Evolutionary conservation across 108 stramenopile species (phyloP).

Genomic region (Skeletonema grethae): DNA sequence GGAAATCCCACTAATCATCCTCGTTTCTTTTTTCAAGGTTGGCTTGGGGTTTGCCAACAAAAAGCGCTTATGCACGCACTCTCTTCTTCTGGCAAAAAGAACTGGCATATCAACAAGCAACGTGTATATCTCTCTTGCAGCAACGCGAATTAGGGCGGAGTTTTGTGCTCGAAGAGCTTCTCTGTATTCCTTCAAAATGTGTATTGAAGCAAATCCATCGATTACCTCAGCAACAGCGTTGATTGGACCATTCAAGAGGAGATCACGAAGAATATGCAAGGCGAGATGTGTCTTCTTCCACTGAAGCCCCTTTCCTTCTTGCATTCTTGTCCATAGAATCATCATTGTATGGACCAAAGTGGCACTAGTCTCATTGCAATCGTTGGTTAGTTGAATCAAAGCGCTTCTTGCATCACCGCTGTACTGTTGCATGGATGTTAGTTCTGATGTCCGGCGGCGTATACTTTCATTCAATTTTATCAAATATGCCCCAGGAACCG

Average conservation of each 20-base stretch:
- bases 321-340: slow-evolving; percentile 54
- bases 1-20: slow-evolving; percentile 32
- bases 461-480: slow-evolving; percentile 32
- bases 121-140: slow-evolving; percentile 34
- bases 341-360: slow-evolving; percentile 47
- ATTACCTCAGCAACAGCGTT: slow-evolving; percentile 39
- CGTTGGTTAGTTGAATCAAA: slow-evolving; percentile 30
- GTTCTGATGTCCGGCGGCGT: slow-evolving; percentile 39
- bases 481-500: slow-evolving; percentile 35
- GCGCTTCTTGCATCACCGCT: slow-evolving; percentile 38
- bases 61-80: slow-evolving; percentile 26
- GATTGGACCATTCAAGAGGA: slow-evolving; percentile 51
- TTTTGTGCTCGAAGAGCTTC: slow-evolving; percentile 41
- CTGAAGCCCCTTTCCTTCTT: slow-evolving; percentile 46
- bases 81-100: slow-evolving; percentile 43
- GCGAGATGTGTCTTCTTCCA: slow-evolving; percentile 52
- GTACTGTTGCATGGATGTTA: slow-evolving; percentile 49
- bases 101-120: slow-evolving; percentile 38
- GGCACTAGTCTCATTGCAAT: slow-evolving; percentile 43
- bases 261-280: slow-evolving; percentile 43
- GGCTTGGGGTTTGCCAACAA: slow-evolving; percentile 40
- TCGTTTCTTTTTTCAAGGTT: slow-evolving; percentile 30
- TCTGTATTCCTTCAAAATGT: slow-evolving; percentile 36
- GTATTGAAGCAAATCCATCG: slow-evolving; percentile 50
- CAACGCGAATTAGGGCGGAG: slow-evolving; percentile 39